Evolutionary conservation across 768 basidiomycete species (phyloP), one percentile per base, ranked within the genome.

Genomic region (Termitomyces sp.): DNA sequence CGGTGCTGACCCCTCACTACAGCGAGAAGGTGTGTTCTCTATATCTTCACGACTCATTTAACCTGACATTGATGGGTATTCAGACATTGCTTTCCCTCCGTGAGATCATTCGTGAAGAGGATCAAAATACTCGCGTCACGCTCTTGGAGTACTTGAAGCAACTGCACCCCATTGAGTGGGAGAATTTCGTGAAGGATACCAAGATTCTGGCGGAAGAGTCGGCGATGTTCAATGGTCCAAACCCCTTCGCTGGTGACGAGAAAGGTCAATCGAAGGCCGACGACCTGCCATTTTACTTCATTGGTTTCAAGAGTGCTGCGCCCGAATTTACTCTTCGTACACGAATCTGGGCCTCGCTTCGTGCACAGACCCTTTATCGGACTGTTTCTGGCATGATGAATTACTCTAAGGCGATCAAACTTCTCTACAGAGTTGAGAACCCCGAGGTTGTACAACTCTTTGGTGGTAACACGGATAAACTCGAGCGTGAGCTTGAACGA

Each of bases 381-480:
- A 99, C 97, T 14, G 96, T 99, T 18, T 98, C 97, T 36, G 97
- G 97, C 52, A 98, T 99, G 92, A 98, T 98, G 97, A 99, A 99
- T 76, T 98, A 99, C 72, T 87, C 92, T 63, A 99, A 99, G 77
- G 97, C 97, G 13, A 98, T 99, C 85, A 99, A 99, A 71, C 77
- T 99, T 36, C 82, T 99, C n/a, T 96, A 98, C 72, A 93, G 96
- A 56, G 97, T 99, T 43, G 97, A 99, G 77, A 98, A 98, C 75
- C 97, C 97, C 8, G 97, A 99, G 72, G 92, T 99, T 48, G 97
- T 99, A 18, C 96, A 98, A 74, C 81, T 89, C 48, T 98, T 94
- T 64, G 96, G 97, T 41, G 96, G 95, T 14, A 98, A 98, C 74
- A 97, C 96, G 3, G 97, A 98, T 73, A 92, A 86, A 69, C 83